Base-by-base conservation (phyloP, 306 rosid genomes). In the Sindora glabra region DNA sequence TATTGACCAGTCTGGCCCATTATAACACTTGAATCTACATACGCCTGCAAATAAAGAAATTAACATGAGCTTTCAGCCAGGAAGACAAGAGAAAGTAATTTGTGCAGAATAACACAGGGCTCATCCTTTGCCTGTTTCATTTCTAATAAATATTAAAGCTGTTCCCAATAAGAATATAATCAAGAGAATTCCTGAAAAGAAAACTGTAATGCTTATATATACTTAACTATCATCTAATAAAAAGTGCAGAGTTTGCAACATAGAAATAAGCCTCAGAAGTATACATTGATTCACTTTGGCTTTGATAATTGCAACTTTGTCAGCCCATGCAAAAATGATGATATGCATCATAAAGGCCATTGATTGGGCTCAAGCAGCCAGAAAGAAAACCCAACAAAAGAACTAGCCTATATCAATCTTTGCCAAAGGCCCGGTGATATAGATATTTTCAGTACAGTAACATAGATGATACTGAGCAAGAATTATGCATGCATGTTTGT, bases 11-110 rank as follows among this genome's bases (percentile, higher is more conserved):
- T 72, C 74, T 73, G 95, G 44, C 92, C 92, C 67, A 82, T 77
- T 11, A 87, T 87, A 33, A 87, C 89, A 75, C 95, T 82, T 3
- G 92, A 75, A 68, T 87, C 95, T 63, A 82, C 75, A 60, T 84
- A 84, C 55, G 89, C 95, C 95, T 87, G 80, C 67, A 44, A 32
- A 63, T 51, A 25, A 68, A 14, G 37, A 64, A 36, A 25, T 14
- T 32, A 25, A 21, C 51, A 36, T 37, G 29, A 29, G 42, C 51
- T 57, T 57, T 55, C 29, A 49, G 40, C 55, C 60, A 53, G 49
- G 44, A n/a, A 44, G 49, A 57, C 10, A 48, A 49, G 8, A 48
- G 37, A 17, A 19, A 40, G 17, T 19, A 25, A 64, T 53, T 4
- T 37, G 18, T 25, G 37, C 59, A 47, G 53, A 61, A 53, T 44